phyloP scores from a whole-genome alignment of 768 basidiomycete genomes.

The Rhizopogon vesiculosus region DNA sequence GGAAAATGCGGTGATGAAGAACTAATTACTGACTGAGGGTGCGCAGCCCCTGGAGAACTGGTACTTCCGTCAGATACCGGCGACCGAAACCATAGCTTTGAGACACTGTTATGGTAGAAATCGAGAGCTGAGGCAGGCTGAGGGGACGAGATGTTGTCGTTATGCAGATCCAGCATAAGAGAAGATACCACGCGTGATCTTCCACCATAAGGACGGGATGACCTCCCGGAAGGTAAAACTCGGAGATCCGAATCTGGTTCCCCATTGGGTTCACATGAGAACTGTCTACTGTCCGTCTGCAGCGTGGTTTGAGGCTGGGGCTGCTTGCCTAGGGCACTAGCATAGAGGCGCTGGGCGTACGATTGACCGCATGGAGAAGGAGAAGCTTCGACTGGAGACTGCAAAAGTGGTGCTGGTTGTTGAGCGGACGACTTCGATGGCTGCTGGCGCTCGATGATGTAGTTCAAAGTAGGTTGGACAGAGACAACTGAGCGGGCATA shows the following conservation, averaged over 20 bases:
- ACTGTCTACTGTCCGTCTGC: background rate
- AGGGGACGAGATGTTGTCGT: background rate
- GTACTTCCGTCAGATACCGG: background rate
- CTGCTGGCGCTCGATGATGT: conserved; percentile 15
- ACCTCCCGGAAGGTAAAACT: background rate
- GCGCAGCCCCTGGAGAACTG: background rate
- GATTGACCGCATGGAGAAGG: conserved; percentile 17
- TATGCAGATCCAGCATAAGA: background rate
- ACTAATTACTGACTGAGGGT: background rate
- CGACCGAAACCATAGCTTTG: conserved; percentile 4
- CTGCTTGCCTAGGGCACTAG: conserved; percentile 28
- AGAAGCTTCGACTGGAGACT: conserved; percentile 2
- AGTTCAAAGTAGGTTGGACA: conserved; percentile 8
- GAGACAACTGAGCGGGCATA: conserved; percentile 12
- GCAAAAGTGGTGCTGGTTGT: background rate
- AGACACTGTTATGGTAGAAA: conserved; percentile 15
- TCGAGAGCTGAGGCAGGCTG: conserved; percentile 7
- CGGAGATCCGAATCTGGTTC: background rate
- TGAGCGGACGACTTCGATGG: background rate
- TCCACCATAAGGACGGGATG: background rate
- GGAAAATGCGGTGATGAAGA: background rate
- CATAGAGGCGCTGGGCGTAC: conserved; percentile 41
- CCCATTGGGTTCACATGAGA: background rate
- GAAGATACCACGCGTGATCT: background rate
- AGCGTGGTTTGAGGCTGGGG: conserved; percentile 1